Evolutionary conservation across 2,329 filamentous ascomycete species (phyloP).

Genomic region (Ceratocystiopsis minuta): DNA sequence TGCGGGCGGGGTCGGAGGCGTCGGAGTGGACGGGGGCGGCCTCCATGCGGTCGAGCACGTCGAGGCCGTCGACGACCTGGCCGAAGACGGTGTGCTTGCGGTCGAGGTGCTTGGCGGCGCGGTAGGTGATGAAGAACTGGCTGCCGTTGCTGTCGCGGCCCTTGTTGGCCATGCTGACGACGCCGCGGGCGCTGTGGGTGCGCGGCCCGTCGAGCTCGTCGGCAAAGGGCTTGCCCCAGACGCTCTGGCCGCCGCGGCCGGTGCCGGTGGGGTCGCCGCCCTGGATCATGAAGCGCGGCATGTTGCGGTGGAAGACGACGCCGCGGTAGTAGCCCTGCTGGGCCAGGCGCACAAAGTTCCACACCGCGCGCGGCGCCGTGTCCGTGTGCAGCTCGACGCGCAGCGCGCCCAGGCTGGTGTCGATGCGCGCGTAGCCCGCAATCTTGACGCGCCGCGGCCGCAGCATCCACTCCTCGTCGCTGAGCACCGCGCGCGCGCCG

Average conservation of each 20-base stretch:
- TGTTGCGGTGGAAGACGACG: conserved; percentile 81
- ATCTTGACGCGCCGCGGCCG: conserved; percentile 74
- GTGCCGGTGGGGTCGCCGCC: conserved; percentile 89
- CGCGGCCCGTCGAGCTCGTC: conserved; percentile 86
- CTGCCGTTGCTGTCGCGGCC: conserved; percentile 93
- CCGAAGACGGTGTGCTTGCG: conserved; percentile 96
- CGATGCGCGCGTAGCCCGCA: conserved; percentile 80
- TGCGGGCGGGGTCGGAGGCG: conserved; percentile 22
- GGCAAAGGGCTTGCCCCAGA: conserved; percentile 87
- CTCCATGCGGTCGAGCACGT: conserved; percentile 61
- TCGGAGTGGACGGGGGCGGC: conserved; percentile 59
- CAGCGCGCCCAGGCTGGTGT: conserved; percentile 68
- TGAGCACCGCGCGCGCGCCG: conserved; percentile 66
- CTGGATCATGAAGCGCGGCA: conserved; percentile 94
- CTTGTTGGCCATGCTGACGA: conserved; percentile 93
- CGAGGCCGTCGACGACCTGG: conserved; percentile 58
- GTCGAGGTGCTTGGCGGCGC: conserved; percentile 68
- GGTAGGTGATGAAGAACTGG: conserved; percentile 90
- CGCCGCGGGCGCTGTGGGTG: conserved; percentile 64
- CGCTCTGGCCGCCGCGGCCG: conserved; percentile 71
- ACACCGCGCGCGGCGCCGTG: conserved; percentile 79
- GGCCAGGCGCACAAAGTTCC: conserved; percentile 83
- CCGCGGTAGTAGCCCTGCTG: conserved; percentile 80
- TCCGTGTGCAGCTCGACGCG: conserved; percentile 85
- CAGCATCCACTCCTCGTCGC: conserved; percentile 93